phyloP scores from a whole-genome alignment of 768 basidiomycete species.

The Nidularia pulvinata region DNA sequence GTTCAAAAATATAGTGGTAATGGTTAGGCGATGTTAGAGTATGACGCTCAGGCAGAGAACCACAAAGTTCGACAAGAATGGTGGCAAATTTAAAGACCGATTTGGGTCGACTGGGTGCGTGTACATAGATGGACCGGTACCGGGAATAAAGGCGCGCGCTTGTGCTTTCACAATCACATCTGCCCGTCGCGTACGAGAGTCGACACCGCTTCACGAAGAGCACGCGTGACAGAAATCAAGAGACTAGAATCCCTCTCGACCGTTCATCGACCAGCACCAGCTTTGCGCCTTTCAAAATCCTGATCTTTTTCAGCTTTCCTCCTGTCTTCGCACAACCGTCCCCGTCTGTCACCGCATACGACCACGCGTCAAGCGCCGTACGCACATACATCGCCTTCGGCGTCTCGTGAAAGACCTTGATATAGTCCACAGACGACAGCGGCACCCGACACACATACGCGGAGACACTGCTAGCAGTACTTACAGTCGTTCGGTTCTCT shows the following conservation, averaged over 20 bases:
- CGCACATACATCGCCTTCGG: slow-evolving; percentile 45
- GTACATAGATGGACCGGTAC: too few species aligned
- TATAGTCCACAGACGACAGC: slow-evolving; percentile 39
- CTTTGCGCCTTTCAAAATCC: slow-evolving; percentile 44
- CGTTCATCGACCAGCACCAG: slow-evolving; percentile 47
- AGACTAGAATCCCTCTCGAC: slow-evolving; percentile 44
- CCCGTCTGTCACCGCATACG: slow-evolving; percentile 16
- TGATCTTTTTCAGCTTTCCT: slow-evolving; percentile 25
- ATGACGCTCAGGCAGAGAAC: too few species aligned
- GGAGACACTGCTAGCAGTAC: not conserved
- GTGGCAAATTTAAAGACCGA: too few species aligned
- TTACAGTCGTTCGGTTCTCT: not conserved
- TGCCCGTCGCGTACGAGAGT: too few species aligned
- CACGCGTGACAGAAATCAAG: slow-evolving; percentile 5
- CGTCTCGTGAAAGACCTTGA: slow-evolving; percentile 63
- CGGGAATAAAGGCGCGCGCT: too few species aligned
- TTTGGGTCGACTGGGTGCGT: too few species aligned
- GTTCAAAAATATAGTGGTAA: too few species aligned
- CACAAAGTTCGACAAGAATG: too few species aligned
- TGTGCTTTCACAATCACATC: too few species aligned
- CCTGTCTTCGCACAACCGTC: slow-evolving; percentile 1
- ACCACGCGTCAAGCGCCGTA: slow-evolving; percentile 50
- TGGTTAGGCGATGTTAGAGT: too few species aligned
- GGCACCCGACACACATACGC: slow-evolving; percentile 1
- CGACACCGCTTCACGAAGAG: too few species aligned